These are phyloP conservation scores for Citrus medica DNA, from an alignment of 345 rosid genomes.

Conservation along the genomic window DNA sequence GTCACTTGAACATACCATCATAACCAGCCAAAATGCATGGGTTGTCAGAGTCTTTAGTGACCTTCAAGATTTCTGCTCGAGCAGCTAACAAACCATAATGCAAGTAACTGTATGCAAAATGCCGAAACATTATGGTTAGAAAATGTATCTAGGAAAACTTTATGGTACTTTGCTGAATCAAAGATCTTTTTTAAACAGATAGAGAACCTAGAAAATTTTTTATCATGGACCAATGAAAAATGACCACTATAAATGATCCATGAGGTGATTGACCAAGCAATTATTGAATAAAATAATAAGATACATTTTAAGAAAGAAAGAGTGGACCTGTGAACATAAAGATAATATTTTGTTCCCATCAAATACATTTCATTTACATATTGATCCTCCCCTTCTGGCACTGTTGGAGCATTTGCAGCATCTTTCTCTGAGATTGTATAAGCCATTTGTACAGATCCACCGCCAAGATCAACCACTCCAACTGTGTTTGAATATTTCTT, in stretches of 20 bases:
- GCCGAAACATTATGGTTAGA: neutral
- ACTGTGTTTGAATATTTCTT: conserved; percentile 67
- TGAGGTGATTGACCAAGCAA: neutral
- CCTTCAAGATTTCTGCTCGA: conserved; percentile 86
- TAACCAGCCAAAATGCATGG: conserved; percentile 82
- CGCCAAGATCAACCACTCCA: conserved; percentile 99
- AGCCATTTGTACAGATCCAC: conserved; percentile 99
- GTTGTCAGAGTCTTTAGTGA: conserved; percentile 57
- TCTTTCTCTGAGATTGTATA: conserved; percentile 83
- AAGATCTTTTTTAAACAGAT: neutral
- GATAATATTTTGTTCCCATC: conserved; percentile 73
- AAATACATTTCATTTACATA: conserved; percentile 78
- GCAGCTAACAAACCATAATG: conserved; percentile 94
- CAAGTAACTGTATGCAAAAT: conserved; percentile 65
- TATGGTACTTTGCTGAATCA: neutral
- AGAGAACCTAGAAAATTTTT: neutral
- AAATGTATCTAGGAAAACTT: neutral
- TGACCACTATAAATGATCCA: neutral
- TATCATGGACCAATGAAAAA: neutral
- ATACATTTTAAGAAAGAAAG: conserved; percentile 8
- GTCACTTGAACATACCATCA: conserved; percentile 49
- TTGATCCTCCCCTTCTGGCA: conserved; percentile 67
- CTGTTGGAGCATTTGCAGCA: conserved; percentile 71
- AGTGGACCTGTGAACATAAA: conserved; percentile 89
- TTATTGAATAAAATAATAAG: neutral